phyloP scores from a whole-genome alignment of 2,329 filamentous ascomycete genomes.

The Phoma sp. region DNA sequence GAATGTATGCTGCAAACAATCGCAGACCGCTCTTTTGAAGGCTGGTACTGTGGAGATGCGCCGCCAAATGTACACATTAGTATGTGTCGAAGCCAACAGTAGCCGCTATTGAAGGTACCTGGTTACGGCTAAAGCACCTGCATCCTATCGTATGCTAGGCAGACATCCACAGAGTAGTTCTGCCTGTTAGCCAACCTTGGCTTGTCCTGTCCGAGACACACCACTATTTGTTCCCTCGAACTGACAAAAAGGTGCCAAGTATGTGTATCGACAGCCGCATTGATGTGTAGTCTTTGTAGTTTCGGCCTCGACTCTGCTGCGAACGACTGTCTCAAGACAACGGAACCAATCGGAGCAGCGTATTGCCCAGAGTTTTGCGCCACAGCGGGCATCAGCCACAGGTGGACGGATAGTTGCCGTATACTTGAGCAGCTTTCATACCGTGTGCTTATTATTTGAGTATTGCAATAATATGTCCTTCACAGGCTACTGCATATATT shows the following conservation, averaged over 20 bases:
- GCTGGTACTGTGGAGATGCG: no score
- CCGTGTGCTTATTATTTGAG: not conserved
- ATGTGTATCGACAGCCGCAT: not conserved
- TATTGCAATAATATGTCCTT: no score
- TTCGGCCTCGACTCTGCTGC: slow-evolving; percentile 19
- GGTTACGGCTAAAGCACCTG: not conserved
- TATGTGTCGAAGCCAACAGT: no score
- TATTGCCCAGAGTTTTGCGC: slow-evolving; percentile 15
- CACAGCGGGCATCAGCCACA: slow-evolving; percentile 11
- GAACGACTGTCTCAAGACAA: slow-evolving; percentile 14
- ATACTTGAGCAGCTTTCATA: not conserved
- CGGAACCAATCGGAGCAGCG: slow-evolving; percentile 10
- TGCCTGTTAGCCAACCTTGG: no score
- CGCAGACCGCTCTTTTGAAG: slow-evolving; percentile 1
- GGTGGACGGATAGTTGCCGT: not conserved
- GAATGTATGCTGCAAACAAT: not conserved
- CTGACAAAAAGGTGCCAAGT: not conserved
- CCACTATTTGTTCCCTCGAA: not conserved
- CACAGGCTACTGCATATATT: not conserved
- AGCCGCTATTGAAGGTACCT: not conserved
- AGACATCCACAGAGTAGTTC: not conserved
- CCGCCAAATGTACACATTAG: not conserved
- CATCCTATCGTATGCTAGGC: not conserved
- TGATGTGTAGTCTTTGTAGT: slow-evolving; percentile 5
- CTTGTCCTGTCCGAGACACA: no score